Evolutionary conservation across 148 eudicot genomes (phyloP).

Genomic region (Nepenthes gracilis): DNA sequence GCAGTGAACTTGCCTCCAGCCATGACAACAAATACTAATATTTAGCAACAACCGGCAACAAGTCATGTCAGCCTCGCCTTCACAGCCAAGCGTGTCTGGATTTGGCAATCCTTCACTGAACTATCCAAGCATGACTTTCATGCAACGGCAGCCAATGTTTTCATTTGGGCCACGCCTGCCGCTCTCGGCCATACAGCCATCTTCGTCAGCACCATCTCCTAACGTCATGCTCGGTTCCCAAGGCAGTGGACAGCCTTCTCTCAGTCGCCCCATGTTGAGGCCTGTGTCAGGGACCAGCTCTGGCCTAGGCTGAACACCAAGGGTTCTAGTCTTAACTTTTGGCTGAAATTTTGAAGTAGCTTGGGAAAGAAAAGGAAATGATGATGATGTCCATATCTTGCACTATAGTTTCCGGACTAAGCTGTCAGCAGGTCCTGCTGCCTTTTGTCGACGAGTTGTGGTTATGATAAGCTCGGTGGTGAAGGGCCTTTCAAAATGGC

Average conservation of each 20-base stretch:
- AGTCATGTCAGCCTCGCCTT: conserved; percentile 27
- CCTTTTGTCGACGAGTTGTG: too few relatives aligned
- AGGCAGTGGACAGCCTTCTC: conserved; percentile 44
- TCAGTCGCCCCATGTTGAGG: conserved; percentile 50
- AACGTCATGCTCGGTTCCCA: conserved; percentile 39
- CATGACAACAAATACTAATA: conserved; percentile 11
- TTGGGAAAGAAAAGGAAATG: background rate
- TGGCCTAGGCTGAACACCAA: conserved; percentile 42
- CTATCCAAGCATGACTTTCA: conserved; percentile 51
- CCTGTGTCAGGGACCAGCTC: conserved; percentile 59
- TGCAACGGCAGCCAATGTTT: conserved; percentile 61
- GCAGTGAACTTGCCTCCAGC: conserved; percentile 25
- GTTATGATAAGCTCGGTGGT: too few relatives aligned
- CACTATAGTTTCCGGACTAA: background rate
- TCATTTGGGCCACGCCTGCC: conserved; percentile 76
- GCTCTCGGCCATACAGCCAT: conserved; percentile 66
- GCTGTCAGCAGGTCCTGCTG: too few relatives aligned
- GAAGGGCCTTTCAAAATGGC: too few relatives aligned
- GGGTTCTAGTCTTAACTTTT: background rate
- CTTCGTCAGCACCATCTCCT: conserved; percentile 43
- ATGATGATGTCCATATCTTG: background rate
- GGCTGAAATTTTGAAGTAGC: background rate
- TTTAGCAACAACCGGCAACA: conserved; percentile 37
- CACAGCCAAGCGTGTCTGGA: conserved; percentile 53
- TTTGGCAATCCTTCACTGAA: conserved; percentile 39